Base-by-base conservation (phyloP, 2,329 filamentous ascomycete genomes). In the Epichloe brachyelytri region DNA sequence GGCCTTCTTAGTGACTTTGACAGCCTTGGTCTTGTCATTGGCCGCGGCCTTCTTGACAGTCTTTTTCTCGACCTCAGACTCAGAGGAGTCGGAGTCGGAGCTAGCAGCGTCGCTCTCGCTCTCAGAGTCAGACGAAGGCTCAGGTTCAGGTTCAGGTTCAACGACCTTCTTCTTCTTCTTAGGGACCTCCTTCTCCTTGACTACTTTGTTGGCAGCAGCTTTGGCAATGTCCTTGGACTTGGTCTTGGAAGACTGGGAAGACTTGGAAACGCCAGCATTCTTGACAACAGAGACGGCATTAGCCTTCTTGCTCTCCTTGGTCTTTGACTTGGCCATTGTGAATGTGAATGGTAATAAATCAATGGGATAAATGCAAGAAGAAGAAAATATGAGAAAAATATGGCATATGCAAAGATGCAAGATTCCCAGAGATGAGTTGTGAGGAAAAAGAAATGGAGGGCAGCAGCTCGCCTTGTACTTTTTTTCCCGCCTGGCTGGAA, bases 201-300 rank as follows among this genome's bases (percentile, higher is more conserved):
- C 59, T 49, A 71, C 60, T 57, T 72, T 71, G 68, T 79, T 79
- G 58, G 71, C 65, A 53, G 76, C 71, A 54, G 75, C 71, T 76
- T 86, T 85, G 60, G 80, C 80, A 20, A 79, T 64, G 57, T 81
- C 74, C 75, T 85, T 85, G 60, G 79, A 76, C 73, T 85, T 85
- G 54, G 75, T 70, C 70, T 81, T 83, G 63, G 80, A 69, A 57
- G 76, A 77, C 66, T 84, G 75, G 55, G 78, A 73, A 49, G 81
- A 65, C 75, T 88, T 89, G 71, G 77, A 78, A 61, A 86, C 75
- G 57, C 78, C 78, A 58, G 75, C 81, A 60, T 75, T 76, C 75
- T 86, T 87, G 68, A 82, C 80, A 59, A 70, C 64, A 61, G 74
- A 63, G 55, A 71, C 67, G 58, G 75, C 63, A 71, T 79, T 79